Base-by-base conservation (phyloP, 495 filamentous ascomycete genomes). In the Astrothelium subdiscretum region DNA sequence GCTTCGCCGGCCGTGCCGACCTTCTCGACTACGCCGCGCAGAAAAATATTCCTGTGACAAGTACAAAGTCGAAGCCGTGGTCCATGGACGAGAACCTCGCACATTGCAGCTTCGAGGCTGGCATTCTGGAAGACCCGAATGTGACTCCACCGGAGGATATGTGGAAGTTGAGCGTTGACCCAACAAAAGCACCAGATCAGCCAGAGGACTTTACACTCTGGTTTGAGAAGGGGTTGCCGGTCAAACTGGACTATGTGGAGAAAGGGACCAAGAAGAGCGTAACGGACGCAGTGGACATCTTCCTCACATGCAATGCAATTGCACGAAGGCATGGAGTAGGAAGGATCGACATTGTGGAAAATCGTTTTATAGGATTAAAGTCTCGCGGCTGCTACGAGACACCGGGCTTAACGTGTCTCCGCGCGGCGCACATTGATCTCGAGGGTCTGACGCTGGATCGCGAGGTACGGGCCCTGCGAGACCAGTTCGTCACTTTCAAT, bases 321-420 rank as follows among this genome's bases (percentile, higher is more conserved):
- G 92, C 82, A 61, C 80, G 83, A 65, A 81, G 76, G 58, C 73
- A 92, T 73, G 92, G 92, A 70, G 80, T 96, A 63, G 92, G 92
- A 66, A 79, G 92, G 70, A 87, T 96, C 66, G 91, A 96, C 71
- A 96, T 96, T 68, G 92, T 92, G 58, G 91, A 96, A 82, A 90
- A 88, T 76, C 83, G 88, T 52, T 92, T 90, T 78, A 89, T 92
- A 69, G 89, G 84, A 64, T 94, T 71, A 95, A n/a, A 95, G 82
- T 86, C 81, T 72, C 84, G 91, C 69, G 91, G 91, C 68, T 95
- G 91, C 83, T 96, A 96, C 79, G 92, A 96, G 72, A 86, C 90
- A 58, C 83, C 85, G 52, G 80, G 80, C 66, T 75, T 90, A 51
- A 92, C 88, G 59, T 83, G 84, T 75, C 79, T 89, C 58, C 85